phyloP scores from a whole-genome alignment of 768 basidiomycete species.

The Naganishia vaughanmartiniae region DNA sequence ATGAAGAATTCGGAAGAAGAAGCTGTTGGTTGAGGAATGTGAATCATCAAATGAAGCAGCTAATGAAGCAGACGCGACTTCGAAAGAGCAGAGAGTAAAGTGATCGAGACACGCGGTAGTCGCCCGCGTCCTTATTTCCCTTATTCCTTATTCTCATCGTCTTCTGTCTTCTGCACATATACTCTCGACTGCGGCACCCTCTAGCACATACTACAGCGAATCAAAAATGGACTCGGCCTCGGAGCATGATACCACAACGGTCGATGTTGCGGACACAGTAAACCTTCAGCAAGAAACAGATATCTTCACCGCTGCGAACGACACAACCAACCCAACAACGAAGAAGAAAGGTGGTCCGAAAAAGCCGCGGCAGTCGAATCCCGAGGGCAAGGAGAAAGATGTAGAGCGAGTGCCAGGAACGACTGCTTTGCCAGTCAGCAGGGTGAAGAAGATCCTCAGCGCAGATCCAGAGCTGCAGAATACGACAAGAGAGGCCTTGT shows the following conservation, averaged over 20 bases:
- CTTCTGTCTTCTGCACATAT: too few species aligned
- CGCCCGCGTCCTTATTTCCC: background rate
- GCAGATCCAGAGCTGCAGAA: slow-evolving; percentile 67
- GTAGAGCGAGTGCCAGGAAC: slow-evolving; percentile 59
- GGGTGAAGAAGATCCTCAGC: slow-evolving; percentile 80
- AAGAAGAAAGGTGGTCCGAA: slow-evolving; percentile 17
- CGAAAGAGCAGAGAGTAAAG: background rate
- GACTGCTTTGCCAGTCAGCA: slow-evolving; percentile 69
- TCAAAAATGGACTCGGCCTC: too few species aligned
- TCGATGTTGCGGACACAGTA: background rate
- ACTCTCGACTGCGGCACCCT: too few species aligned
- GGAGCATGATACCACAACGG: background rate
- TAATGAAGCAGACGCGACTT: background rate
- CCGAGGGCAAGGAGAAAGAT: background rate
- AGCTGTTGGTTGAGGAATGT: too few species aligned
- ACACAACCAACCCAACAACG: slow-evolving; percentile 7
- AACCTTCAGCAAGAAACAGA: background rate
- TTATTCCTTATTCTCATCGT: too few species aligned
- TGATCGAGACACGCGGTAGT: background rate
- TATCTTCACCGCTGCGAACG: too few species aligned
- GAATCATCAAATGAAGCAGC: too few species aligned
- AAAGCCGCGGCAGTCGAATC: slow-evolving; percentile 1
- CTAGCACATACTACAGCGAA: too few species aligned
- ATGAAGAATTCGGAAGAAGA: too few species aligned
- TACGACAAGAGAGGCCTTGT: slow-evolving; percentile 68